phyloP scores from a whole-genome alignment of 306 rosid species.

The Rubus parviflorus region DNA sequence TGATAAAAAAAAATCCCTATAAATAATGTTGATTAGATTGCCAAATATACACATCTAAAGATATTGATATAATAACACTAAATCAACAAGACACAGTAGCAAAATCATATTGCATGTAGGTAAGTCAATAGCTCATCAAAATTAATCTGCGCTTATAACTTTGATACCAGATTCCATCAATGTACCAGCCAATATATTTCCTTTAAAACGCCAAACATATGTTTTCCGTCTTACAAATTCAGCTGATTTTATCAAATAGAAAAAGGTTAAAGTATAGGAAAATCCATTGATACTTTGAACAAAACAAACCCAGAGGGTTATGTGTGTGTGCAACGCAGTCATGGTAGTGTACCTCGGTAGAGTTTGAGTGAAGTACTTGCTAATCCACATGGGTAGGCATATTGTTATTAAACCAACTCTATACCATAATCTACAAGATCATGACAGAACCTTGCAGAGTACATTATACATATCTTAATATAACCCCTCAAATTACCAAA shows the following conservation, averaged over 20 bases:
- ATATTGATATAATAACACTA: background rate
- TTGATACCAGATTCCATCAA: background rate
- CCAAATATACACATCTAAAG: background rate
- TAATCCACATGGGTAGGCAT: background rate
- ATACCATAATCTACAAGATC: background rate
- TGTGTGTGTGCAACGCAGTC: background rate
- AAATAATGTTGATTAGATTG: background rate
- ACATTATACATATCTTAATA: background rate
- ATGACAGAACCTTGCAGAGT: background rate
- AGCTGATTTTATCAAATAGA: background rate
- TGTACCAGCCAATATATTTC: constrained; percentile 2
- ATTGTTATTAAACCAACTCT: background rate
- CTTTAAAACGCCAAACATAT: background rate
- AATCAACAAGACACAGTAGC: background rate
- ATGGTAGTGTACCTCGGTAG: background rate
- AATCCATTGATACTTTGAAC: background rate
- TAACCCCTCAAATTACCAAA: constrained; percentile 13
- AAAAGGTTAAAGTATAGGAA: background rate
- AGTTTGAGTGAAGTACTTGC: background rate
- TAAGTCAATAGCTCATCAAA: background rate
- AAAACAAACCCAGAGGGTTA: background rate
- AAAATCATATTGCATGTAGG: background rate
- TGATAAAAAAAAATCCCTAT: background rate
- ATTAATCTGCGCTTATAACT: background rate
- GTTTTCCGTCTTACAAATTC: background rate